A percentile compares a stretch with the other conserved stretches of the same genome.
Conservation (phyloP, 2,329 filamentous ascomycete genomes). For the Aspergillus jensenii region DNA sequence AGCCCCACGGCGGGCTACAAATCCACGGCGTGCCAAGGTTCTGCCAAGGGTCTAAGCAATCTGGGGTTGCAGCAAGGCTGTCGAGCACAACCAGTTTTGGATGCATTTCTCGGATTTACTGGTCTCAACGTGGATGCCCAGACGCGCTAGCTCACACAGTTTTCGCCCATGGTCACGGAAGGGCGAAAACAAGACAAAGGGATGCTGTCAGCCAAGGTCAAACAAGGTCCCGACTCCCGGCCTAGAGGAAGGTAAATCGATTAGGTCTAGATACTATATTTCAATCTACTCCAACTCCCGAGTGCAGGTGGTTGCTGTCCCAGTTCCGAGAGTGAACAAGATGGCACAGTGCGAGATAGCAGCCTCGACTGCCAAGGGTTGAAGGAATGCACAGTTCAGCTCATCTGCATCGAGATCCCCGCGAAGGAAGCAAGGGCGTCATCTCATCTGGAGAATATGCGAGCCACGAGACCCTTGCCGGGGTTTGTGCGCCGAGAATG, state of each 20-base stretch:
- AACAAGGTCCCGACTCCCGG: neutral
- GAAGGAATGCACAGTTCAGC: neutral
- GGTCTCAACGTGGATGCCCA: slow-evolving; percentile 1
- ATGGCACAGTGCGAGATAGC: neutral
- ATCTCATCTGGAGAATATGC: neutral
- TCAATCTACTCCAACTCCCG: neutral
- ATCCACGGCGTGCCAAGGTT: slow-evolving; percentile 22
- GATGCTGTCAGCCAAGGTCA: slow-evolving; percentile 1
- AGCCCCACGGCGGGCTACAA: slow-evolving; percentile 15
- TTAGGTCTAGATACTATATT: neutral
- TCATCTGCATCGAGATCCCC: neutral
- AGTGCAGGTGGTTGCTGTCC: neutral
- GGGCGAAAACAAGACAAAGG: slow-evolving; percentile 1
- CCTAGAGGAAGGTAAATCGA: neutral
- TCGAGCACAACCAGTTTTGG: neutral
- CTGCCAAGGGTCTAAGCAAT: slow-evolving; percentile 22
- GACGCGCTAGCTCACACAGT: neutral
- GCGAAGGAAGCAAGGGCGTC: neutral
- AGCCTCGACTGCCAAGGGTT: neutral
- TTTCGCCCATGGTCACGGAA: neutral
- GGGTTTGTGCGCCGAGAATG: neutral
- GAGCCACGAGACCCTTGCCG: slow-evolving; percentile 4
- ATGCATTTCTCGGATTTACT: neutral
- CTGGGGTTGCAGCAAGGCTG: slow-evolving; percentile 9
- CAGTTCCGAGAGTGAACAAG: neutral